Evolutionary conservation across 805 yeast species (phyloP).

Genomic region (Hanseniaspora hatyaiensis): DNA sequence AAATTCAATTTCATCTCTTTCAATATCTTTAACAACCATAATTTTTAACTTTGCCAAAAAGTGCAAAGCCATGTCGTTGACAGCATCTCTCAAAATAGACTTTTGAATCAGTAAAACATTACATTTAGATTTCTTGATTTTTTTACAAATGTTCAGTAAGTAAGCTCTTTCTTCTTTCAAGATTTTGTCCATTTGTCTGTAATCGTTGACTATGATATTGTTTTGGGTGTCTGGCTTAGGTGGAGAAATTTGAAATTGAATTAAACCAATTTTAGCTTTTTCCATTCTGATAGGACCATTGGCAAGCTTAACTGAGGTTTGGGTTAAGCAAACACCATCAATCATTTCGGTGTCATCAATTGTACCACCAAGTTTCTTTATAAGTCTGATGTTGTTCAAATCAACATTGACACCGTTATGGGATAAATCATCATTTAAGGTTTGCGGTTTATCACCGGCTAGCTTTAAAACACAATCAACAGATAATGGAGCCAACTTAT

Average conservation of each 20-base stretch:
- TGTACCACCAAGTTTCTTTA: slow-evolving; percentile 94
- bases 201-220: slow-evolving; percentile 92
- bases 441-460: slow-evolving; percentile 44
- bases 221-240: slow-evolving; percentile 98
- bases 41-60: slow-evolving; percentile 86
- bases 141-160: slow-evolving; percentile 84
- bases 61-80: slow-evolving; percentile 86
- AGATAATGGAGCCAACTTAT: slow-evolving; percentile 78
- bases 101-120: slow-evolving; percentile 82
- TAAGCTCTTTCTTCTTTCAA: slow-evolving; percentile 96
- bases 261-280: slow-evolving; percentile 79
- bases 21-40: slow-evolving; percentile 88
- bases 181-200: slow-evolving; percentile 98
- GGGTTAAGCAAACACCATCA: slow-evolving; percentile 88
- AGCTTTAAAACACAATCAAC: slow-evolving; percentile 87
- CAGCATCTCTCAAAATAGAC: slow-evolving; percentile 89
- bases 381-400: slow-evolving; percentile 71
- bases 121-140: slow-evolving; percentile 93
- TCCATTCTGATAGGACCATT: slow-evolving; percentile 94
- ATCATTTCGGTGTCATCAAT: slow-evolving; percentile 90
- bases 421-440: slow-evolving; percentile 17
- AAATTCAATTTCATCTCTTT: slow-evolving; percentile 92
- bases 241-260: slow-evolving; percentile 90
- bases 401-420: slow-evolving; percentile 45
- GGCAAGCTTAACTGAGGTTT: slow-evolving; percentile 75